Conservation (phyloP, 345 rosid species). For the Euphorbia peplus region DNA sequence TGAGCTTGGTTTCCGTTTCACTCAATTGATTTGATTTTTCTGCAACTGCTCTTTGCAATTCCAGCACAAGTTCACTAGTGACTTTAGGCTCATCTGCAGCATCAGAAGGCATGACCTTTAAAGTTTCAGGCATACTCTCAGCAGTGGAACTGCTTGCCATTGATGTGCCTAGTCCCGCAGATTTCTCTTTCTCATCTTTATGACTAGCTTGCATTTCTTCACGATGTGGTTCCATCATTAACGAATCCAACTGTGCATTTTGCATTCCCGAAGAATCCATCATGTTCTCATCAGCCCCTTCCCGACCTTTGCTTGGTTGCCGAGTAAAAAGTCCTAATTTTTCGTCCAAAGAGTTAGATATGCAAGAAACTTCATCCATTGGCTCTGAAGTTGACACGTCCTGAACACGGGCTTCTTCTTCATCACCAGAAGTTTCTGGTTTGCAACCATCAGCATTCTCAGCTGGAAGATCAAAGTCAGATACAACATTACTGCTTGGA, state of each 20-base stretch:
- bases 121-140: conserved; percentile 66
- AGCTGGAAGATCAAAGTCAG: conserved; percentile 38
- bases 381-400: conserved; percentile 60
- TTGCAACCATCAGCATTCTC: conserved; percentile 41
- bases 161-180: conserved; percentile 56
- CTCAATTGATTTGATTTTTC: conserved; percentile 57
- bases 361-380: conserved; percentile 95
- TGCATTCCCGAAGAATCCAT: conserved; percentile 78
- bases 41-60: conserved; percentile 52
- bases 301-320: conserved; percentile 72
- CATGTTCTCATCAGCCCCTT: conserved; percentile 94
- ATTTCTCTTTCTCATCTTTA: conserved; percentile 63
- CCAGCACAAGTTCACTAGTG: conserved; percentile 40
- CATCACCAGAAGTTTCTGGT: conserved; percentile 40
- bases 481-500: conserved; percentile 40
- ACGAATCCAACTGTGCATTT: conserved; percentile 70
- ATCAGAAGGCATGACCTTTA: conserved; percentile 37
- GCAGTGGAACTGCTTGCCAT: conserved; percentile 82
- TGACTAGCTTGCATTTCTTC: conserved; percentile 49
- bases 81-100: conserved; percentile 42
- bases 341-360: conserved; percentile 55
- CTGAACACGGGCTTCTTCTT: conserved; percentile 46
- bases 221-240: conserved; percentile 76
- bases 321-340: conserved; percentile 51
- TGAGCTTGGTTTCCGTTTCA: conserved; percentile 66